Conservation (phyloP, 306 rosid genomes). For the Acacia confusa region DNA sequence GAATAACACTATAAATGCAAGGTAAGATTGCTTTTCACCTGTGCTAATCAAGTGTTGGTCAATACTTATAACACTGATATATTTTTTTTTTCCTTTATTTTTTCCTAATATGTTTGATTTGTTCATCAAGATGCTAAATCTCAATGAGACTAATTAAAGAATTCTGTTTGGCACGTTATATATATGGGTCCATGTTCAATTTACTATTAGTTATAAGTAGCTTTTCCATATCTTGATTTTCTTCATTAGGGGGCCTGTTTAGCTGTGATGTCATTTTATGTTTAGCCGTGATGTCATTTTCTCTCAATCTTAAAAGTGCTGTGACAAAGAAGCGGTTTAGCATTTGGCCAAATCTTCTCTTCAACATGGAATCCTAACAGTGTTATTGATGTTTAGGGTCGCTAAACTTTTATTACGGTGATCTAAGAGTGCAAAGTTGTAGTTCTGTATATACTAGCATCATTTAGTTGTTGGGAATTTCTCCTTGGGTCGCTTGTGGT, state of each 20-base stretch:
- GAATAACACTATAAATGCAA: too few species aligned
- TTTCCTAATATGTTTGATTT: too few species aligned
- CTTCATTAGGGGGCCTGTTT: background rate
- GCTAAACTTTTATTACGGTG: background rate
- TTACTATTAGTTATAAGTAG: background rate
- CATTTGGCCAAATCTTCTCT: background rate
- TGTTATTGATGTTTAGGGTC: background rate
- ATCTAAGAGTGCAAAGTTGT: background rate
- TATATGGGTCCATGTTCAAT: background rate
- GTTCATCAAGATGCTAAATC: background rate
- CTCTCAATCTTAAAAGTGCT: background rate
- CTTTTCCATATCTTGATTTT: background rate
- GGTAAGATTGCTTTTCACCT: too few species aligned
- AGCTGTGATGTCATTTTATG: background rate
- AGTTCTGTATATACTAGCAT: background rate
- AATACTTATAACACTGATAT: too few species aligned
- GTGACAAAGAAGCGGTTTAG: background rate
- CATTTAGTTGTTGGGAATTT: background rate
- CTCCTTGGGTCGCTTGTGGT: conserved; percentile 11
- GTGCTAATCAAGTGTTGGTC: too few species aligned
- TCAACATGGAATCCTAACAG: background rate
- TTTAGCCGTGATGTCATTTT: background rate
- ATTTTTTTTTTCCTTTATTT: too few species aligned
- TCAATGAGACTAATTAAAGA: background rate
- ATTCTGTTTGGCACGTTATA: background rate